A percentile compares a stretch with the other conserved stretches of the same genome.
phyloP scores from a whole-genome alignment of 768 basidiomycete genomes.

The Lentinula edodes region DNA sequence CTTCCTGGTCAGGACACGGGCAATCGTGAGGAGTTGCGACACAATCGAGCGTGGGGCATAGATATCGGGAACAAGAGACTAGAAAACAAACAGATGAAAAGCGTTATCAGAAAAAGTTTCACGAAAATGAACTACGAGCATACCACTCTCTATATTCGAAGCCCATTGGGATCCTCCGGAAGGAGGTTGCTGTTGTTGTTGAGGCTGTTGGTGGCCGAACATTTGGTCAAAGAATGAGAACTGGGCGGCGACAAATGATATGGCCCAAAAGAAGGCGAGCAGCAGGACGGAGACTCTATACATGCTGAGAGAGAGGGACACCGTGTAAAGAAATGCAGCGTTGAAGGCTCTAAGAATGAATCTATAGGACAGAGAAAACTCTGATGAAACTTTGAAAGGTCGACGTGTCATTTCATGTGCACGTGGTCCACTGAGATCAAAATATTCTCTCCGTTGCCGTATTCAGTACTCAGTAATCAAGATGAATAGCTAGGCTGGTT shows the following conservation, averaged over 20 bases:
- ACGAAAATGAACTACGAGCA: constrained; percentile 14
- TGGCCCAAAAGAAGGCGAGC: constrained; percentile 1
- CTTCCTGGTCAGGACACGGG: constrained; percentile 72
- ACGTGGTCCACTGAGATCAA: background rate
- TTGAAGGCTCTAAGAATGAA: background rate
- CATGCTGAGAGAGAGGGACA: background rate
- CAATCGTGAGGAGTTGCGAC: constrained; percentile 60
- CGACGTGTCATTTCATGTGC: constrained; percentile 9
- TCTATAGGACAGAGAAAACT: background rate
- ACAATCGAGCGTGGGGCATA: constrained; percentile 72
- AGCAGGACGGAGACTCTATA: constrained; percentile 1
- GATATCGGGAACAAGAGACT: constrained; percentile 72
- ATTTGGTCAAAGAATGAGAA: constrained; percentile 78
- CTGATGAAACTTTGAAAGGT: background rate
- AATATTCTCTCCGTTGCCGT: too few species aligned
- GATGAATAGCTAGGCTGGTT: too few species aligned
- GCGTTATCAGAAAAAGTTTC: background rate
- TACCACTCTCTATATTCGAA: constrained; percentile 60
- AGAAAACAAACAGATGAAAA: background rate
- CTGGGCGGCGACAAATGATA: constrained; percentile 44
- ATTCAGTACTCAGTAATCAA: background rate
- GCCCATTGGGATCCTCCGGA: constrained; percentile 47
- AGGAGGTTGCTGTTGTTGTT: constrained; percentile 28
- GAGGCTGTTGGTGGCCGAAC: constrained; percentile 65
- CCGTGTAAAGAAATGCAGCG: background rate